Percentiles rank a stretch among this genome's conserved stretches.
Conservation (phyloP, 2,329 filamentous ascomycete genomes). For the Tolypocladium cylindrosporum region DNA sequence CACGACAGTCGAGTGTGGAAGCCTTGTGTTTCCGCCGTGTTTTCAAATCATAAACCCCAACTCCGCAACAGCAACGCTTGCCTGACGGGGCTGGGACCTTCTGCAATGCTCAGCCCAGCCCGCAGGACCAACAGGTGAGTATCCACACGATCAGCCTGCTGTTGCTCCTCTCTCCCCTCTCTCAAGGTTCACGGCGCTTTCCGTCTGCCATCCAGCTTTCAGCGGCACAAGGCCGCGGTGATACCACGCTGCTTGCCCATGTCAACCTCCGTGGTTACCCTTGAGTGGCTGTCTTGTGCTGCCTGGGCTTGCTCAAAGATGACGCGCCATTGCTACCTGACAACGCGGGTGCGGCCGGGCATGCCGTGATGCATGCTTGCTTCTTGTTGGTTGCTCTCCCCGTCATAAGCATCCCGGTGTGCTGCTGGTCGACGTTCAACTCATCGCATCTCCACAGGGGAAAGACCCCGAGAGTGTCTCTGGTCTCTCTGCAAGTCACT, state of each 20-base stretch:
- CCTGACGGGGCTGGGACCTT: background rate
- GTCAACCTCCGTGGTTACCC: background rate
- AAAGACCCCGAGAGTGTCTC: no score
- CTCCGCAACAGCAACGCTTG: no score
- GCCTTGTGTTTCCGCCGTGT: no score
- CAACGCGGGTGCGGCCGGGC: background rate
- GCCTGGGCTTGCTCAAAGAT: background rate
- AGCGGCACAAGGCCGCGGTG: background rate
- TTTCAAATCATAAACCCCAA: no score
- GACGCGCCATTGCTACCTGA: background rate
- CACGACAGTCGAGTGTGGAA: no score
- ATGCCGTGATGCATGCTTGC: background rate
- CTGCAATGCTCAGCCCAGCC: background rate
- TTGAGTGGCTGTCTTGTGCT: background rate
- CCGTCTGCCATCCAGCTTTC: background rate
- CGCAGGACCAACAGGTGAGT: background rate
- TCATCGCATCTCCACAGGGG: no score
- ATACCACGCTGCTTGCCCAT: background rate
- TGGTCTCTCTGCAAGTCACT: no score
- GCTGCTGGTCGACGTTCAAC: no score
- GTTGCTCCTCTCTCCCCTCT: background rate
- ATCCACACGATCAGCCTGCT: background rate
- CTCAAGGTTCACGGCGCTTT: background rate
- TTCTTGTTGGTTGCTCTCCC: background rate
- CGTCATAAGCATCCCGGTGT: background rate